Evolutionary conservation across 228 moss, liverwort and hornwort species (phyloP).

Genomic region (Sphagnum magellanicum): DNA sequence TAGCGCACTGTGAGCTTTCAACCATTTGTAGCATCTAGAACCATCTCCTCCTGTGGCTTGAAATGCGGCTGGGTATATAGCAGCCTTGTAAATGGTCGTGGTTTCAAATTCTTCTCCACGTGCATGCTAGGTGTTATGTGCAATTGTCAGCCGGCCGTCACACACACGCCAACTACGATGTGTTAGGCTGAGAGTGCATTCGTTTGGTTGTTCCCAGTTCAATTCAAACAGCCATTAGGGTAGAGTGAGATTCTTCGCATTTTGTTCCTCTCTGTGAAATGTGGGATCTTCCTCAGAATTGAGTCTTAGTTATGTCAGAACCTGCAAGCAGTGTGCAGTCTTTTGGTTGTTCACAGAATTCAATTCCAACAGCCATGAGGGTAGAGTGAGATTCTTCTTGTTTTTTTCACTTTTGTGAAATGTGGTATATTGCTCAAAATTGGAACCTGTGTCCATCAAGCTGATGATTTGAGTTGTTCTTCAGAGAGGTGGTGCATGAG

Average conservation of each 20-base stretch:
- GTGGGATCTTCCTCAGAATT: not conserved
- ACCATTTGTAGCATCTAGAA: no score
- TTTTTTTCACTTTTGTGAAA: not conserved
- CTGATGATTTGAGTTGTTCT: conserved; percentile 3
- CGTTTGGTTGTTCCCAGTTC: not conserved
- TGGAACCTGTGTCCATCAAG: not conserved
- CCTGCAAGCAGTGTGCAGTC: not conserved
- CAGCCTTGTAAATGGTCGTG: no score
- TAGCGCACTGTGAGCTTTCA: no score
- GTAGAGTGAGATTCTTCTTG: not conserved
- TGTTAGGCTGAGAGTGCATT: not conserved
- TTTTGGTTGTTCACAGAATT: not conserved
- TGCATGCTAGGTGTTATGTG: no score
- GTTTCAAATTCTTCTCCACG: no score
- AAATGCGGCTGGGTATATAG: no score
- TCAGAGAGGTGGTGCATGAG: conserved; percentile 72
- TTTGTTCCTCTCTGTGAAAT: not conserved
- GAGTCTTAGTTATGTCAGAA: no score
- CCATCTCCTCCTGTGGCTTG: no score
- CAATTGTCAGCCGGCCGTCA: no score
- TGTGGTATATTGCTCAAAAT: not conserved
- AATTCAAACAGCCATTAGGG: not conserved
- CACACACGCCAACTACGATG: no score
- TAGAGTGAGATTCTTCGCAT: not conserved
- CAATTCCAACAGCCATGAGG: not conserved